phyloP scores from a whole-genome alignment of 768 basidiomycete genomes.

The Mycena chlorophos region DNA sequence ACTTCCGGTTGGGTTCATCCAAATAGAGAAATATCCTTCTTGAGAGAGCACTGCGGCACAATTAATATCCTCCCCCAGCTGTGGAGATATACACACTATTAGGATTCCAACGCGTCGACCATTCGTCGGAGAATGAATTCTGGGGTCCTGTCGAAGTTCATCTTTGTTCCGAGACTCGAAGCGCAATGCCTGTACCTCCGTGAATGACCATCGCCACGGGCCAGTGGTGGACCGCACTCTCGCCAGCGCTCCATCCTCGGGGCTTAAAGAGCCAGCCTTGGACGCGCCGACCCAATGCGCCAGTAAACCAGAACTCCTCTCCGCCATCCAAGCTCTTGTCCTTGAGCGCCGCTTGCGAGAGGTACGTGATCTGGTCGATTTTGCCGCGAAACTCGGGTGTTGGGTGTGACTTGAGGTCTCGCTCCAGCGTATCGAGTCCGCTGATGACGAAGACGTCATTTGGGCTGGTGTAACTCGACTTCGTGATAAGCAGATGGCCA shows the following conservation, averaged over 20 bases:
- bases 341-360: constrained; percentile 56
- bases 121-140: neutral
- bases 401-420: constrained; percentile 36
- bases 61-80: neutral
- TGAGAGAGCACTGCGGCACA: constrained; percentile 64
- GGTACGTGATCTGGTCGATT: constrained; percentile 61
- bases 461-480: constrained; percentile 74
- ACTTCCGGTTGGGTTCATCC: constrained; percentile 92
- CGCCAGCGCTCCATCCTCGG: constrained; percentile 65
- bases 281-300: constrained; percentile 69
- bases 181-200: constrained; percentile 55
- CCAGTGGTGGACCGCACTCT: constrained; percentile 60
- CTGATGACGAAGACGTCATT: constrained; percentile 74
- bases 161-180: constrained; percentile 77
- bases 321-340: constrained; percentile 60
- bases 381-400: constrained; percentile 32
- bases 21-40: constrained; percentile 85
- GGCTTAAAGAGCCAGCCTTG: constrained; percentile 89
- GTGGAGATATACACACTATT: constrained; percentile 47
- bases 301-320: constrained; percentile 89
- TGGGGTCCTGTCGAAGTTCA: constrained; percentile 27
- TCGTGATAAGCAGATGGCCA: constrained; percentile 67
- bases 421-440: constrained; percentile 46
- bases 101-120: constrained; percentile 93
- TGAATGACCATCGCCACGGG: constrained; percentile 82